Base-by-base conservation (phyloP, 1,139 yeast genomes). In the Scheffersomyces lignicola region DNA sequence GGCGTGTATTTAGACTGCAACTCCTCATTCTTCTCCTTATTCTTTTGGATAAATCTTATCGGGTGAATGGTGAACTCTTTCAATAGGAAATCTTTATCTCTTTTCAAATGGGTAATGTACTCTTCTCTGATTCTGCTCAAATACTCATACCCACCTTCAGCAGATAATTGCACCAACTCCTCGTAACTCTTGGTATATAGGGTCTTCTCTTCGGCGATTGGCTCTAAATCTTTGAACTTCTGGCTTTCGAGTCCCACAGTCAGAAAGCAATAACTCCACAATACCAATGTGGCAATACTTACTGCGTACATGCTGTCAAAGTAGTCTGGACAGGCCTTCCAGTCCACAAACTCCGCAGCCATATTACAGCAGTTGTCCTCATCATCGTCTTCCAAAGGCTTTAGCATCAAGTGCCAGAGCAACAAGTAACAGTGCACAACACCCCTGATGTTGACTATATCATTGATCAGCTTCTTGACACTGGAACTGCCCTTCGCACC, bases 361-460 rank as follows among this genome's bases (percentile, higher is more conserved):
- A 52, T 52, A 37, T 54, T 53, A 14, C 29, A 29, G 7, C 18
- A 24, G 12, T 30, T 24, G n/a, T 36, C 31, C 18, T 31, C 34
- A 18, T 36, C 35, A 7, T 38, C 40, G 24, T 40, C 40, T 7
- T 17, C 18, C 3, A 32, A 18, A 12, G 41, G 41, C 12, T 31
- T 35, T 29, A 82, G 56, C 60, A 80, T 73, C 53, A 78, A 67
- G 41, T 81, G 84, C 75, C 84, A 81, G 15, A 81, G 54, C 29
- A 78, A 62, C 49, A 80, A 61, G 49, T 76, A 80, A 40, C 85
- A 80, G 52, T 81, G 86, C 6, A 82, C 63, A n/a, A 81, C 76
- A 30, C 79, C 52, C 24, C 69, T 57, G 24, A 60, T 42, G 41
- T 68, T 68, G 15, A 63, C 54, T 31, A 58, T 35, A 27, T 67